Conservation (phyloP, 1,139 yeast species). For the Taphrina deformans region DNA sequence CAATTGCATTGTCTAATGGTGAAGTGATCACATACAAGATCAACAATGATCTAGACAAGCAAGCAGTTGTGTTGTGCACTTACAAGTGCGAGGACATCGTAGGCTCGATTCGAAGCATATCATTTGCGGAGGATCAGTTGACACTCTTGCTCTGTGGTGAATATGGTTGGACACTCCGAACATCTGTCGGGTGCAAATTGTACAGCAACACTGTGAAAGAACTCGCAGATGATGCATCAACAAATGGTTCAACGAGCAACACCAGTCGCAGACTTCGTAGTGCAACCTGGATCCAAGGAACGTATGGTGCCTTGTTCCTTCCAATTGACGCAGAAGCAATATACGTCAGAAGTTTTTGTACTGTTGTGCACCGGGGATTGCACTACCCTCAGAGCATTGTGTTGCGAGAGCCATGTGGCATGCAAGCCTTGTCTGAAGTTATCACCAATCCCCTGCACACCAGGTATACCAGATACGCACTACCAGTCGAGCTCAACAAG, state of each 20-base stretch:
- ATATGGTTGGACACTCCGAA: background rate
- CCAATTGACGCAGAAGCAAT: background rate
- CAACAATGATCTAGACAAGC: background rate
- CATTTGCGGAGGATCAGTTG: background rate
- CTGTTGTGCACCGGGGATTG: background rate
- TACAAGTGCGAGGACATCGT: background rate
- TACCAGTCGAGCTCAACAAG: background rate
- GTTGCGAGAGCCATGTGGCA: background rate
- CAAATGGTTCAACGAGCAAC: background rate
- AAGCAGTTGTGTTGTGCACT: background rate
- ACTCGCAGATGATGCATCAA: background rate
- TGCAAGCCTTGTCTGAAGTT: background rate
- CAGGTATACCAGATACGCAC: background rate
- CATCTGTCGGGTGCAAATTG: background rate
- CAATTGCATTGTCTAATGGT: background rate
- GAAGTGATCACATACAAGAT: background rate
- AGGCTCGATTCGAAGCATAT: slow-evolving; percentile 1
- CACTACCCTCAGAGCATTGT: background rate
- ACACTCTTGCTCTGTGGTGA: slow-evolving; percentile 10
- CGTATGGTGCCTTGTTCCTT: background rate
- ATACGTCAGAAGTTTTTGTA: background rate
- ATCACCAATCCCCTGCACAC: background rate
- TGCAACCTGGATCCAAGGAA: background rate
- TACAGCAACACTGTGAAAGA: background rate
- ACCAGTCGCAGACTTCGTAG: background rate